Evolutionary conservation across 805 yeast species (phyloP).

Genomic region (Pichia paraexigua): DNA sequence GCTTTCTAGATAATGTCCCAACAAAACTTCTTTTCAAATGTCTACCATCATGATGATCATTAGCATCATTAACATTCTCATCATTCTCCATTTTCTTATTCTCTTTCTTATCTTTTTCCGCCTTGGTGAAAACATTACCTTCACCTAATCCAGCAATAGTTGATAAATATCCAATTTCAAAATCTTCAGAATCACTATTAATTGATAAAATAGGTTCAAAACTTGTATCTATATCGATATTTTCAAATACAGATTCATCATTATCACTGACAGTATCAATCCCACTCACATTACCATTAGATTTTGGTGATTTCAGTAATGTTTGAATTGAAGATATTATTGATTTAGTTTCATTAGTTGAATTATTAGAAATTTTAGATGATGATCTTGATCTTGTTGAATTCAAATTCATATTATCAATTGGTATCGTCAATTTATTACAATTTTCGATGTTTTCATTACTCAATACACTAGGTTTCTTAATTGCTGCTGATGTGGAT

Average conservation of each 20-base stretch:
- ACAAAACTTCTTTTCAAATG: background rate
- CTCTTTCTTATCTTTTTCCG: background rate
- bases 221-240: background rate
- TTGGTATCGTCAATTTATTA: background rate
- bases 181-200: conserved; percentile 9
- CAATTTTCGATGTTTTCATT: background rate
- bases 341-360: background rate
- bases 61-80: too few species aligned
- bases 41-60: too few species aligned
- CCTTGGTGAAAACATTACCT: conserved; percentile 27
- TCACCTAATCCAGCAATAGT: conserved; percentile 34
- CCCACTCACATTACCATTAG: background rate
- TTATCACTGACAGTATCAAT: background rate
- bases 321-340: background rate
- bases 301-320: background rate
- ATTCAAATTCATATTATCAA: background rate
- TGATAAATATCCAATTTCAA: conserved; percentile 32
- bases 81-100: background rate
- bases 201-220: background rate
- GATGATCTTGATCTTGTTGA: background rate
- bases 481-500: background rate
- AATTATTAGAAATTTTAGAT: background rate
- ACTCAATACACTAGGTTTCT: background rate
- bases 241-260: background rate
- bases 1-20: background rate